These are phyloP conservation scores for Lentinula novae-zelandiae DNA, from an alignment of 1,284 basidiomycete species.

Conservation along the genomic window DNA sequence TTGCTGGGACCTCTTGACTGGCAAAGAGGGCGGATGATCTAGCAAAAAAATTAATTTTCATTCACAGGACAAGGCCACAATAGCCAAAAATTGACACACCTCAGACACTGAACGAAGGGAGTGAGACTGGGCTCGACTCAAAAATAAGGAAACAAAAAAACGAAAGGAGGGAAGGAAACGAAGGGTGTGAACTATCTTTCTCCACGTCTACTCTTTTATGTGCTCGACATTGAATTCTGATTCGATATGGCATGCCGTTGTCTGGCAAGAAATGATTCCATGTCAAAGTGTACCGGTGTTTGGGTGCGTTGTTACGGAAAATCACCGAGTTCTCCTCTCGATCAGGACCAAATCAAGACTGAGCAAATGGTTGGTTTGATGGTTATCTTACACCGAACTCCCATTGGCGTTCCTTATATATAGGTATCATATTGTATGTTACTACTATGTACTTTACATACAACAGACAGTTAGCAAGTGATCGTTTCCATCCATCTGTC, in stretches of 20 bases:
- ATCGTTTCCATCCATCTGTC: not conserved
- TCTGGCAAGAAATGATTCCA: conserved; percentile 4
- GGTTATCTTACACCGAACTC: not conserved
- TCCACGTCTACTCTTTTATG: conserved; percentile 12
- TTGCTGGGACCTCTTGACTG: conserved; percentile 59
- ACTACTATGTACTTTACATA: not conserved
- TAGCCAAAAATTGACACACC: conserved; percentile 31
- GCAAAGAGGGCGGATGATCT: conserved; percentile 54
- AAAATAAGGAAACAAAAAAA: conserved; percentile 34
- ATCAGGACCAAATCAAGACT: not conserved
- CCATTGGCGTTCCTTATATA: not conserved
- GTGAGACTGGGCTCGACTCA: conserved; percentile 62
- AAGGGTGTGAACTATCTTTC: conserved; percentile 1
- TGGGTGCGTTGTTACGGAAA: not conserved
- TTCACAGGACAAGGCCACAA: not conserved
- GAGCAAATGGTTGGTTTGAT: not conserved
- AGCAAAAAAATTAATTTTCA: conserved; percentile 3
- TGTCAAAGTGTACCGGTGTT: not conserved
- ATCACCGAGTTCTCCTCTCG: not conserved
- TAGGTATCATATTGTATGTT: not conserved
- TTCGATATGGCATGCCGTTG: not conserved
- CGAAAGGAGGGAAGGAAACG: conserved; percentile 23
- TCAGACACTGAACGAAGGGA: conserved; percentile 44
- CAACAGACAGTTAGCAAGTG: not conserved
- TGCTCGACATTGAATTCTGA: not conserved